Conservation (phyloP, 768 basidiomycete genomes). For the Trametes punicea region DNA sequence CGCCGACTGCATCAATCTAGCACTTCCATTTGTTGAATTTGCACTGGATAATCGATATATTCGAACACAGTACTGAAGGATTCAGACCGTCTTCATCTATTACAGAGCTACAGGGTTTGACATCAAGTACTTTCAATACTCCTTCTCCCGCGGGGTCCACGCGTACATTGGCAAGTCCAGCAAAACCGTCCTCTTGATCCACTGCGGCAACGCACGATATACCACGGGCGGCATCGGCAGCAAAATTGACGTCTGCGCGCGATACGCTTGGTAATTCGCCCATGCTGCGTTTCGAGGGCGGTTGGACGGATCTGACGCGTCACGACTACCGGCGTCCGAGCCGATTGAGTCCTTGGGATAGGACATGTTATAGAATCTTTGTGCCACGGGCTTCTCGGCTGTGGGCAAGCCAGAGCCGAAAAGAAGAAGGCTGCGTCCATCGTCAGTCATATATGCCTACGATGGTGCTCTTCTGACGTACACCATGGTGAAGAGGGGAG, state of each 20-base stretch:
- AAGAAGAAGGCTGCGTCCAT: conserved; percentile 39
- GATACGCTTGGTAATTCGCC: conserved; percentile 53
- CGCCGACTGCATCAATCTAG: not conserved
- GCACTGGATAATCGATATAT: too few relatives aligned
- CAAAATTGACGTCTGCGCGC: conserved; percentile 54
- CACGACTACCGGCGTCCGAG: too few relatives aligned
- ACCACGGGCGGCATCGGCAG: conserved; percentile 56
- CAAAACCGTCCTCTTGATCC: conserved; percentile 53
- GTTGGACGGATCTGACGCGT: too few relatives aligned
- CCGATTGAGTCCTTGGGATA: conserved; percentile 22
- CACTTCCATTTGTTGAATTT: too few relatives aligned
- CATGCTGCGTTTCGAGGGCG: conserved; percentile 44
- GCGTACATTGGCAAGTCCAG: conserved; percentile 62
- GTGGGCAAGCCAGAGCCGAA: conserved; percentile 70
- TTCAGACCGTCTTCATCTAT: too few relatives aligned
- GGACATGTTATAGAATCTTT: conserved; percentile 53
- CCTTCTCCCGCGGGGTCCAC: conserved; percentile 48
- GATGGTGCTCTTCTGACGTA: conserved; percentile 34
- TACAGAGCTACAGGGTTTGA: too few relatives aligned
- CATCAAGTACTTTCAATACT: too few relatives aligned
- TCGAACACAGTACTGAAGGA: too few relatives aligned
- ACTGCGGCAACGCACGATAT: conserved; percentile 48
- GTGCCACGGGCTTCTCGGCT: conserved; percentile 64
- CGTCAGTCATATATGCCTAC: not conserved
- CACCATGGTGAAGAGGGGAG: conserved; percentile 65